Base-by-base conservation (phyloP, 139 green algal species). In the Edaphochlamys debaryana region DNA sequence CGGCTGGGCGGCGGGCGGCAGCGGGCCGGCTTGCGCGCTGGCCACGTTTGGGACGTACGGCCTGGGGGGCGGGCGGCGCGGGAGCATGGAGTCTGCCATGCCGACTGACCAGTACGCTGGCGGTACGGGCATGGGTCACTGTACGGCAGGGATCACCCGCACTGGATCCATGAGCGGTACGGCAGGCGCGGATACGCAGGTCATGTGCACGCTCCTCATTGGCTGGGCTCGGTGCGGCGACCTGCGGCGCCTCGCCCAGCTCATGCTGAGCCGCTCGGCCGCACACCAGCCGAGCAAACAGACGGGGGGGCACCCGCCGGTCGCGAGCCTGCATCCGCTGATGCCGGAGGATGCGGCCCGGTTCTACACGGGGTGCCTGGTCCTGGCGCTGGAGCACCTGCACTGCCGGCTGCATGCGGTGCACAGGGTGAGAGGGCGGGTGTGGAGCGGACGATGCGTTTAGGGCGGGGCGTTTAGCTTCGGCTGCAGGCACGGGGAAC, bases 321-420 rank as follows among this genome's bases (percentile, higher is more conserved):
- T 67, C 25, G 4, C 45, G 27, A 8, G 50, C 11, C 30, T 77
- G 58, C 78, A 34, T 4, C 78, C 34, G 66, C 20, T 84, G 50
- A 58, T 84, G 66, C 3, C 11, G 22, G 78, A 84, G 67, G 78
- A 75, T 20, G 66, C 78, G 66, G 48, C 38, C 2, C 64, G 78
- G 15, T 84, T 84, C 67, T 84, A 84, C 66, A 41, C 20, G 45
- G 78, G 66, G 29, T 84, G 78, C 66, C 27, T 84, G 66, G 48
- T 69, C 50, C 78, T 84, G 66, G 78, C 66, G 48, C 78, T 84
- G 66, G 66, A 75, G 78, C 78, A 84, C 78, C 48, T 84, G 78
- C 78, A 84, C 78, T 20, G 22, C 30, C 48, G 36, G 19, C 62
- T 82, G 3, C 15, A 76, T 50, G 66, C 37, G 8, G 78, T 84